Base-by-base conservation (phyloP, 2,329 filamentous ascomycete species). In the Fusarium algeriense region DNA sequence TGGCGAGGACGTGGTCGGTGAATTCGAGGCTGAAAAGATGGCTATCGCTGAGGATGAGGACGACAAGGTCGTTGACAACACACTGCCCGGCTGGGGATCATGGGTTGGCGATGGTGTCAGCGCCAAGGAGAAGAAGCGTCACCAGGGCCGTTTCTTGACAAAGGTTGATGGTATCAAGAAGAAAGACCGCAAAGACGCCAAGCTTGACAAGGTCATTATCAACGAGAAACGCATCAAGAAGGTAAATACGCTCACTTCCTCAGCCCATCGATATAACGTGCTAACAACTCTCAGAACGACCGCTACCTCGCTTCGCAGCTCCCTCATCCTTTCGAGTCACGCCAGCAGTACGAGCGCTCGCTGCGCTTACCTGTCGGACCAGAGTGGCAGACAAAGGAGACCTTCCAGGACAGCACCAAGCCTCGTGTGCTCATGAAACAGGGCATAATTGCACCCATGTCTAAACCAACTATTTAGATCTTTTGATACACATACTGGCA, bases 351-450 rank as follows among this genome's bases (percentile, higher is more conserved):
- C 82, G 96, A 99, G 85, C 86, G 95, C 54, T 93, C 92, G 71
- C 84, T 98, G 64, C 87, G 95, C 45, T 83, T 98, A 73, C 96
- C 96, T 3, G 89, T 98, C 67, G 96, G 96, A 3, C 93, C 92
- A 19, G 95, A 99, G 82, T 99, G 95, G 95, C 90, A 91, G 74
- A 98, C 95, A n/a, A 98, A 97, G 88, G 90, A 94, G 84, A 94
- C 92, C 17, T 96, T 96, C 87, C 95, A 98, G 85, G 90, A 92
- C 75, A 89, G 89, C 67, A 97, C 93, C 65, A 97, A 95, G 87
- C 96, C 96, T 64, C 90, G 94, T 76, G 88, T 98, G 73, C 85
- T 98, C 80, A 85, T 97, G 80, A 98, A 97, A 85, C 93, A 95
- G 83, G 96, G 96, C 49, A 87, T 97, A 73, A 94, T 99, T 81